Conservation (phyloP, 75 land plant species). For the Picea sitchensis region DNA sequence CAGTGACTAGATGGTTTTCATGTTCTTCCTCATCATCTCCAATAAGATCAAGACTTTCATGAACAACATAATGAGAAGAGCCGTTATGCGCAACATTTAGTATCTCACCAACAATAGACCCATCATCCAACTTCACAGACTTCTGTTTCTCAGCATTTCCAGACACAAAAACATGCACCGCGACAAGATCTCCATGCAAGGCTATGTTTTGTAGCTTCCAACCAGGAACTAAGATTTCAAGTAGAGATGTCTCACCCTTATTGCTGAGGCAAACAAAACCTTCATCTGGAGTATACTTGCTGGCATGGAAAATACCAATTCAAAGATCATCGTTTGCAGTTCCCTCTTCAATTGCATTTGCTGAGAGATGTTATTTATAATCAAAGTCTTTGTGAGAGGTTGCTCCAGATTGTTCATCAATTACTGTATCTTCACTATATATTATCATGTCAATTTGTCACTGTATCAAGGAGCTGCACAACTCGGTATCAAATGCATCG, state of each 20-base stretch:
- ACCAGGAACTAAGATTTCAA: conserved; percentile 16
- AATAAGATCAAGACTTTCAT: conserved; percentile 2
- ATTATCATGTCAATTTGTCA: conserved; percentile 4
- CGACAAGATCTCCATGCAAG: conserved; percentile 19
- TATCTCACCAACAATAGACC: background rate
- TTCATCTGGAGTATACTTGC: conserved; percentile 11
- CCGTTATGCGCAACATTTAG: background rate
- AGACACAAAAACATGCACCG: background rate
- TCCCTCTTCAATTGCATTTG: conserved; percentile 14
- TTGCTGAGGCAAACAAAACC: conserved; percentile 14
- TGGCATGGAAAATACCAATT: conserved; percentile 16
- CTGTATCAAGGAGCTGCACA: conserved; percentile 18
- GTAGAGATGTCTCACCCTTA: conserved; percentile 21
- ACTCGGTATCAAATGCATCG: conserved; percentile 15
- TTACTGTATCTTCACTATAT: conserved; percentile 4
- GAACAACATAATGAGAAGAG: background rate
- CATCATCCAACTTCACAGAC: background rate
- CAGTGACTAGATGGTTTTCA: conserved; percentile 6
- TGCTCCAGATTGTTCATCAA: background rate
- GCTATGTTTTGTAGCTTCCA: conserved; percentile 19
- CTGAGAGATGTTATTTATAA: conserved; percentile 18
- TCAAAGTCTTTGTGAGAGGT: background rate
- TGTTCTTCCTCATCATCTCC: background rate
- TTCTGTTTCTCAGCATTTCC: background rate
- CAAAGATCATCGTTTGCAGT: conserved; percentile 3